Evolutionary conservation across 768 basidiomycete species (phyloP).

Genomic region (Boletellus sp.): DNA sequence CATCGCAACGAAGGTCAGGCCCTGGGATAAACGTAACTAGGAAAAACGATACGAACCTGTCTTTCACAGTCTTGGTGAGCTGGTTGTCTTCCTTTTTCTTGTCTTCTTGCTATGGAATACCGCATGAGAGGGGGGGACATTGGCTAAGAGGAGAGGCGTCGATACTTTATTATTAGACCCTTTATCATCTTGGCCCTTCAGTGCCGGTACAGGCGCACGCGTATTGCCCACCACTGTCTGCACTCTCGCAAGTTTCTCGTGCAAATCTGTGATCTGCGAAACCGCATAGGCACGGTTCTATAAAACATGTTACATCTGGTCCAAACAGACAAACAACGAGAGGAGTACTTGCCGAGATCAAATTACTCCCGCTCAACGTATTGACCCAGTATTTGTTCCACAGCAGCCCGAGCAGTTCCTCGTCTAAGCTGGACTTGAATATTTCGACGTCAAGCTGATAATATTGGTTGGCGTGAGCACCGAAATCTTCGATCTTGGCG

Average conservation of each 20-base stretch:
- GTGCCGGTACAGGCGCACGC: conserved; percentile 49
- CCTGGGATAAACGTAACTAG: neutral
- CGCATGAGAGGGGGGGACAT: neutral
- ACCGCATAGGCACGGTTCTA: conserved; percentile 95
- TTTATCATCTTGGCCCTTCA: conserved; percentile 52
- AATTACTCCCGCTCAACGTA: conserved; percentile 87
- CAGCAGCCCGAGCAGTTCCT: conserved; percentile 79
- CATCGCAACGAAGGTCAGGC: neutral
- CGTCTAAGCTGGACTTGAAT: conserved; percentile 90
- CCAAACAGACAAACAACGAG: neutral
- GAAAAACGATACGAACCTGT: conserved; percentile 53
- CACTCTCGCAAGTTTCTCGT: conserved; percentile 82
- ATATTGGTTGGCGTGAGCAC: conserved; percentile 95
- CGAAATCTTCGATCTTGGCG: conserved; percentile 98
- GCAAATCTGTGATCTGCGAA: conserved; percentile 84
- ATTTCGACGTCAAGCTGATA: conserved; percentile 93
- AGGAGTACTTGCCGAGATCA: conserved; percentile 70
- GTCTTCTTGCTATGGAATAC: conserved; percentile 42
- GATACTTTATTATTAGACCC: conserved; percentile 39
- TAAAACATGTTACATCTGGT: neutral
- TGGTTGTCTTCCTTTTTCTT: conserved; percentile 89
- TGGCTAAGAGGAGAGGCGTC: neutral
- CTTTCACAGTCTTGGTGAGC: conserved; percentile 84
- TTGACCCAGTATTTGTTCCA: conserved; percentile 99
- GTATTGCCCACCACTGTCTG: conserved; percentile 55